These are phyloP conservation scores for Hyphopichia wangnamkhiaoensis DNA, from an alignment of 1,139 yeast species.

Conservation along the genomic window DNA sequence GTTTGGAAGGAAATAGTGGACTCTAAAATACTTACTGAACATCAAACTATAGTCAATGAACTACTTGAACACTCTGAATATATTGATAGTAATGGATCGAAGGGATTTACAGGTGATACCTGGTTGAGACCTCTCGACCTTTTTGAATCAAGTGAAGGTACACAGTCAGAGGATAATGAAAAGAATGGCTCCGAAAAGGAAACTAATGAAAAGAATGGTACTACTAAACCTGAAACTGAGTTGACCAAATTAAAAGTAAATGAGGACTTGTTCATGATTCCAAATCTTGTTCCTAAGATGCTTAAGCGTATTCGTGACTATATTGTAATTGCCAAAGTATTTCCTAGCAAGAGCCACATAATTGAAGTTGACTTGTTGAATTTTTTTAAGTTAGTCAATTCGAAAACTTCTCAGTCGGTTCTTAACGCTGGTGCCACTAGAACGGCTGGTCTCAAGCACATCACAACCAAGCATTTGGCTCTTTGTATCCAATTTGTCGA, in stretches of 20 bases:
- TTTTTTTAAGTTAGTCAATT: conserved; percentile 53
- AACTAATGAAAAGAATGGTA: background rate
- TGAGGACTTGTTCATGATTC: conserved; percentile 42
- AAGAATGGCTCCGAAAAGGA: background rate
- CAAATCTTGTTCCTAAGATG: conserved; percentile 36
- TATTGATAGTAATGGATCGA: conserved; percentile 32
- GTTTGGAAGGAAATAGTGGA: conserved; percentile 70
- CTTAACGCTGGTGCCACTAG: conserved; percentile 78
- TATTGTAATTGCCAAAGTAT: conserved; percentile 46
- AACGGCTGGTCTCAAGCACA: conserved; percentile 73
- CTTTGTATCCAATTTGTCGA: conserved; percentile 62
- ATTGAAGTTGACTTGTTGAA: conserved; percentile 50
- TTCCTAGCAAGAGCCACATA: conserved; percentile 39
- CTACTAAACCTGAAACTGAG: background rate
- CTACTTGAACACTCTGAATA: conserved; percentile 52
- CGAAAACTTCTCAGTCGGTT: conserved; percentile 61
- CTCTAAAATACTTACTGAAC: conserved; percentile 25
- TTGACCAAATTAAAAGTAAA: conserved; percentile 36
- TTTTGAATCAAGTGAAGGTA: conserved; percentile 9
- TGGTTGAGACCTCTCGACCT: conserved; percentile 52
- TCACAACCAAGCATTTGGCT: conserved; percentile 74
- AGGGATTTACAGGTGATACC: conserved; percentile 31
- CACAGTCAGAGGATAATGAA: too few species aligned
- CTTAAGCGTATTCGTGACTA: conserved; percentile 49
- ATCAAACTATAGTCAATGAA: conserved; percentile 58